Evolutionary conservation across 2,329 filamentous ascomycete genomes (phyloP).

Genomic region (Colletotrichum echinochloae): DNA sequence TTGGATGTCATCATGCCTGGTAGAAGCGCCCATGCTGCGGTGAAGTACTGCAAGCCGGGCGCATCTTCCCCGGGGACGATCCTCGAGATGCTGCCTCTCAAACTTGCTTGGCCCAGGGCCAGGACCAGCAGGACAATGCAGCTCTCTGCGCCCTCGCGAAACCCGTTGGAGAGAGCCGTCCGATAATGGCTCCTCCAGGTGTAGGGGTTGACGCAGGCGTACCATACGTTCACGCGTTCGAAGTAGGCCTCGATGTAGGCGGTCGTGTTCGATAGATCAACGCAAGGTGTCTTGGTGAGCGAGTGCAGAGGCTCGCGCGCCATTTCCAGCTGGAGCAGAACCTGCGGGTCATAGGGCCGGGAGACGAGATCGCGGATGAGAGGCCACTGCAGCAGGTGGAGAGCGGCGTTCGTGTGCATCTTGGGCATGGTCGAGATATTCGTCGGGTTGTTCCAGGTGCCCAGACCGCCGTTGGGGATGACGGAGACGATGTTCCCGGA

Average conservation of each 20-base stretch:
- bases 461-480: slow-evolving; percentile 74
- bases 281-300: slow-evolving; percentile 71
- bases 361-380: slow-evolving; percentile 83
- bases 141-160: slow-evolving; percentile 83
- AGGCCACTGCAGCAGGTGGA: slow-evolving; percentile 84
- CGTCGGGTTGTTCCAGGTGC: slow-evolving; percentile 74
- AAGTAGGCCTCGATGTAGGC: slow-evolving; percentile 85
- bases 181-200: slow-evolving; percentile 83
- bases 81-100: slow-evolving; percentile 80
- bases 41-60: slow-evolving; percentile 83
- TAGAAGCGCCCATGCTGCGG: slow-evolving; percentile 81
- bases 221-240: slow-evolving; percentile 85
- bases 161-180: slow-evolving; percentile 79
- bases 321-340: slow-evolving; percentile 86
- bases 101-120: slow-evolving; percentile 80
- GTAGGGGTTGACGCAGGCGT: slow-evolving; percentile 86
- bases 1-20: slow-evolving; percentile 85
- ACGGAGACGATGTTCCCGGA: slow-evolving; percentile 62
- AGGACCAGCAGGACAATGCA: slow-evolving; percentile 85
- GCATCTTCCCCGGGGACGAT: slow-evolving; percentile 76
- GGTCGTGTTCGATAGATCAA: slow-evolving; percentile 80
- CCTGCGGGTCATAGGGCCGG: slow-evolving; percentile 82
- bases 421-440: slow-evolving; percentile 91
- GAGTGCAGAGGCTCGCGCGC: slow-evolving; percentile 79
- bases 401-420: slow-evolving; percentile 82